These are phyloP conservation scores for Scytalidium lignicola DNA, from an alignment of 2,329 filamentous ascomycete species.

Conservation along the genomic window DNA sequence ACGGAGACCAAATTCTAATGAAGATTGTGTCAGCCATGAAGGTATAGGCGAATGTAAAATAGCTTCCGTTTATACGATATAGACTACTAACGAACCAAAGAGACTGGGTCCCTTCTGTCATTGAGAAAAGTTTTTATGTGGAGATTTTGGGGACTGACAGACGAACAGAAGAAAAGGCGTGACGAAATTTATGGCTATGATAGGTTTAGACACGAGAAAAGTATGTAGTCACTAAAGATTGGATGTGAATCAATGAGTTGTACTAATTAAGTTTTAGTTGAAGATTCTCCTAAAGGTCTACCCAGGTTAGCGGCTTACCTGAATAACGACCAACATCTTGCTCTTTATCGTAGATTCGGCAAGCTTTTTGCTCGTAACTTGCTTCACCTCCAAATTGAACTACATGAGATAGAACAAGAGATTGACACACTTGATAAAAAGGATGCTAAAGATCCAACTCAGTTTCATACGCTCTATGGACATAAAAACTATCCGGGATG, in stretches of 20 bases:
- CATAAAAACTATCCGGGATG: neutral
- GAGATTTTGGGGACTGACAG: neutral
- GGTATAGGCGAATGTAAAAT: neutral
- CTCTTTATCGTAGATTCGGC: neutral
- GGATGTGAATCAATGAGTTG: too few species aligned
- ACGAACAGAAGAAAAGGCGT: constrained; percentile 2
- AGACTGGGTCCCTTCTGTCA: neutral
- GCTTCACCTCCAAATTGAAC: neutral
- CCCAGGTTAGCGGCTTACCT: neutral
- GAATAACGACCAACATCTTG: neutral
- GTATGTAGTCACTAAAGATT: too few species aligned
- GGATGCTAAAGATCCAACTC: neutral
- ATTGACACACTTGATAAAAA: neutral
- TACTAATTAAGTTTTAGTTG: too few species aligned
- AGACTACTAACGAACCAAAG: neutral
- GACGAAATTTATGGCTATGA: constrained; percentile 1
- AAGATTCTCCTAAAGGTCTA: neutral
- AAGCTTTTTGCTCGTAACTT: neutral
- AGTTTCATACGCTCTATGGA: neutral
- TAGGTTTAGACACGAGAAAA: constrained; percentile 3
- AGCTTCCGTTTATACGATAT: neutral
- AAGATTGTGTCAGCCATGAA: neutral
- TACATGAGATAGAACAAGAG: neutral
- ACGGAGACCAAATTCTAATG: neutral
- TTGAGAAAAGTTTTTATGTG: neutral